phyloP scores from a whole-genome alignment of 2,329 filamentous ascomycete species.

The Colletotrichum sp. region DNA sequence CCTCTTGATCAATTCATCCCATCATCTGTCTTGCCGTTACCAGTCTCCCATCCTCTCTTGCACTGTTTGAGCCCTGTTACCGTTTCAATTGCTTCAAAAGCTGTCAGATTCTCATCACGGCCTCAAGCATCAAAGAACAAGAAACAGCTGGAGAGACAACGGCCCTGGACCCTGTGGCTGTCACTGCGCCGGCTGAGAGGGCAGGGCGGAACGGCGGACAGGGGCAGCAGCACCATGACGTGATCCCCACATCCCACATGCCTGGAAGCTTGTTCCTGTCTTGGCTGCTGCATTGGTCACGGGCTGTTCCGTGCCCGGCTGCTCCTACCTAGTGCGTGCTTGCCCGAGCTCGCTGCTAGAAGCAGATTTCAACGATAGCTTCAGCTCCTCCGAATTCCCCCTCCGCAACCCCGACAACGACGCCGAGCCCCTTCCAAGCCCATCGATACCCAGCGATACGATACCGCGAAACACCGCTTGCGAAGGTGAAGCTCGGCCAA shows the following conservation, averaged over 20 bases:
- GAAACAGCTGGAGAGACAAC: neutral
- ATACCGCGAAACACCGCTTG: neutral
- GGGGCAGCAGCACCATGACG: slow-evolving; percentile 22
- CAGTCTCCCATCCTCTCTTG: neutral
- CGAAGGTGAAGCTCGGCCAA: slow-evolving; percentile 1
- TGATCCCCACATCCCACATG: slow-evolving; percentile 15
- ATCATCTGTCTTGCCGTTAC: neutral
- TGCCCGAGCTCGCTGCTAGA: neutral
- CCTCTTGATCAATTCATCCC: neutral
- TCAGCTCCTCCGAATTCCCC: neutral
- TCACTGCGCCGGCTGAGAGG: neutral
- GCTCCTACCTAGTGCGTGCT: neutral
- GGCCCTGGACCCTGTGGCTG: neutral
- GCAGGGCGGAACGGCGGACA: neutral
- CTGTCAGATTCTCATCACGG: neutral
- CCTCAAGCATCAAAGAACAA: neutral
- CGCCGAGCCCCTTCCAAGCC: neutral
- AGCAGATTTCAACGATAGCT: slow-evolving; percentile 19
- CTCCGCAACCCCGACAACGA: neutral
- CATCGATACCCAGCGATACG: neutral
- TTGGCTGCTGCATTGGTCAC: slow-evolving; percentile 2
- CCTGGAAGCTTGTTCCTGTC: slow-evolving; percentile 22
- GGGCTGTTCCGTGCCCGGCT: neutral
- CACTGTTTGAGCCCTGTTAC: neutral
- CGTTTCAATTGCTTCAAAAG: neutral